phyloP scores from a whole-genome alignment of 2,329 filamentous ascomycete genomes.

The Apiospora kogelbergensis region DNA sequence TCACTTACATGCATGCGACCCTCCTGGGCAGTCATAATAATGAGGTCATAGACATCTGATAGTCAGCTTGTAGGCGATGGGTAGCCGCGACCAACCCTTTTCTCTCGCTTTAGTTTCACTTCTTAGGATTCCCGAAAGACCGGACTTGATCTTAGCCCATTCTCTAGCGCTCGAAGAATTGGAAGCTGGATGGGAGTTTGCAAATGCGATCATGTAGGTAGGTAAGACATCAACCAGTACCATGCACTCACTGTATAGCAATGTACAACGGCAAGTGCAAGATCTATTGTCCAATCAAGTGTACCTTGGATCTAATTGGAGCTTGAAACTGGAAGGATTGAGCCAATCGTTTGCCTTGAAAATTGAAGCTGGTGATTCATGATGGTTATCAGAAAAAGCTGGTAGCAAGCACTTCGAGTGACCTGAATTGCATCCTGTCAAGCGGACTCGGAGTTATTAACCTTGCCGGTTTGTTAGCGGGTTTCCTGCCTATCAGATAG shows the following conservation, averaged over 20 bases:
- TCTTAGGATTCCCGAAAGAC: background rate
- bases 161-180: background rate
- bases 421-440: background rate
- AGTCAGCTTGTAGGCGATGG: background rate
- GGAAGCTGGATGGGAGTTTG: background rate
- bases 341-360: no score
- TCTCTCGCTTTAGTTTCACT: background rate
- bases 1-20: background rate
- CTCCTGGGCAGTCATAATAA: slow-evolving; percentile 3
- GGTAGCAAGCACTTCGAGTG: no score
- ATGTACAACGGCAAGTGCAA: background rate
- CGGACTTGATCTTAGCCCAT: background rate
- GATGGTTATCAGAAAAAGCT: no score
- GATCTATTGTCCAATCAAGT: background rate
- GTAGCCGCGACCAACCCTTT: background rate
- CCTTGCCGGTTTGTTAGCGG: background rate
- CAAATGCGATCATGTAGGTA: background rate
- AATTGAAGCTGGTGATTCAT: background rate
- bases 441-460: background rate
- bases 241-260: no score
- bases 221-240: no score
- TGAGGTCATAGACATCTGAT: slow-evolving; percentile 15
- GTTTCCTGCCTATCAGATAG: background rate
- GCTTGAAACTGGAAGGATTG: no score
- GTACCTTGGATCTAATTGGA: background rate